These are phyloP conservation scores for Aspergillus puulaauensis DNA, from an alignment of 2,329 filamentous ascomycete species.

Conservation along the genomic window DNA sequence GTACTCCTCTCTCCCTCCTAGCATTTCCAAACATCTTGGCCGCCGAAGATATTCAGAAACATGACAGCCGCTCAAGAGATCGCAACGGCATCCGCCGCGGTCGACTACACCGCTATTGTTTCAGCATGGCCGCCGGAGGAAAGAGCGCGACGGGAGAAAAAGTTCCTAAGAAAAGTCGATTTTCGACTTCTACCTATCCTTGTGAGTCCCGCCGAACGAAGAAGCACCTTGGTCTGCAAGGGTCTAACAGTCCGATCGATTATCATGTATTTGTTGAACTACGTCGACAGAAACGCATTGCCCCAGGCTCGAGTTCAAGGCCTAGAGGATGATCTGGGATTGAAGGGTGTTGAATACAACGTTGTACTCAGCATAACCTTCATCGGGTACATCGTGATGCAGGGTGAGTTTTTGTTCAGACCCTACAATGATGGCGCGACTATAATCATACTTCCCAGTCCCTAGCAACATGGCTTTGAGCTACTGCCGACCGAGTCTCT, in stretches of 20 bases:
- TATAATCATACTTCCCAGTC: neutral
- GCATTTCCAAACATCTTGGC: neutral
- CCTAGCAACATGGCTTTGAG: neutral
- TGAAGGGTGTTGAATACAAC: slow-evolving; percentile 46
- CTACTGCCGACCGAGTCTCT: slow-evolving; percentile 35
- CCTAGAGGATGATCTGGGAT: slow-evolving; percentile 43
- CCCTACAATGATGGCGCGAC: neutral
- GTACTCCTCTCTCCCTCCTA: neutral
- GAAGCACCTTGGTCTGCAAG: neutral
- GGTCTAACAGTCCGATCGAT: neutral
- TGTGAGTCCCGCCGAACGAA: neutral
- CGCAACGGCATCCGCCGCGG: neutral
- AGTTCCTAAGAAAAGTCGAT: neutral
- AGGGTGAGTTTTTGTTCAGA: slow-evolving; percentile 31
- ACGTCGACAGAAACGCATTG: neutral
- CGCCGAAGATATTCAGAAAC: neutral
- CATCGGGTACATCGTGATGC: slow-evolving; percentile 45
- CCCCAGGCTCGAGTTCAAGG: slow-evolving; percentile 37
- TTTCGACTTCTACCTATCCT: neutral
- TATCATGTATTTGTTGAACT: neutral
- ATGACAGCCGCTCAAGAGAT: neutral
- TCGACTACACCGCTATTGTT: neutral
- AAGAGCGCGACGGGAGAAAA: neutral
- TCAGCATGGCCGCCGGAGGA: neutral
- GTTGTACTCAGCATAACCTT: slow-evolving; percentile 47